phyloP scores from a whole-genome alignment of 257 asterid genomes.

The Capsicum pubescens region DNA sequence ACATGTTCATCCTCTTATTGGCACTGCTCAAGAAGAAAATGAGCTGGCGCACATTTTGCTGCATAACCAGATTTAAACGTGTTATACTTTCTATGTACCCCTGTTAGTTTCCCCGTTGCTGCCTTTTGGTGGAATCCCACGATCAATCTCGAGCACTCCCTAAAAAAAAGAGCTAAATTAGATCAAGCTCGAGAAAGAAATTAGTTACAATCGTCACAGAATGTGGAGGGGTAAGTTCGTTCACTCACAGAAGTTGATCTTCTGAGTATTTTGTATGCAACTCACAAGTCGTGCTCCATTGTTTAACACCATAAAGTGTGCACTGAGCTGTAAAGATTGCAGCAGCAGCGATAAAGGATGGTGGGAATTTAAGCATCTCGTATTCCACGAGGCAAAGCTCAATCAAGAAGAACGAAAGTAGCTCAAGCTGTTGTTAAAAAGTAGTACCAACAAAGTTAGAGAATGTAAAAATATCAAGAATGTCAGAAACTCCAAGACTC shows the following conservation, averaged over 20 bases:
- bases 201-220: background rate
- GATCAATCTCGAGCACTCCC: conserved; percentile 69
- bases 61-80: conserved; percentile 71
- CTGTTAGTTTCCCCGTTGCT: conserved; percentile 70
- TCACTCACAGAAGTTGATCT: conserved; percentile 68
- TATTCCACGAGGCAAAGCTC: conserved; percentile 88
- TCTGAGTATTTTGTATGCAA: conserved; percentile 72
- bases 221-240: background rate
- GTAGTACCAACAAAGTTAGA: background rate
- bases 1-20: conserved; percentile 52
- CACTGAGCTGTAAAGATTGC: conserved; percentile 77
- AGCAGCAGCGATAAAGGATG: conserved; percentile 77
- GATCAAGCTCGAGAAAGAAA: background rate
- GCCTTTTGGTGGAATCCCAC: conserved; percentile 66
- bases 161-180: background rate
- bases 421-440: conserved; percentile 58
- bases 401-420: conserved; percentile 74
- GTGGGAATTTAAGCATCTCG: conserved; percentile 77
- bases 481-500: background rate
- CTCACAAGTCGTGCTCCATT: conserved; percentile 83
- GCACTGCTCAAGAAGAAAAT: conserved; percentile 55
- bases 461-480: background rate
- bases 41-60: conserved; percentile 73
- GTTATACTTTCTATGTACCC: conserved; percentile 76
- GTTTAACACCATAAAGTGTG: conserved; percentile 62